Conservation (phyloP, 169 alveolate species). For the Cytauxzoon felis region DNA sequence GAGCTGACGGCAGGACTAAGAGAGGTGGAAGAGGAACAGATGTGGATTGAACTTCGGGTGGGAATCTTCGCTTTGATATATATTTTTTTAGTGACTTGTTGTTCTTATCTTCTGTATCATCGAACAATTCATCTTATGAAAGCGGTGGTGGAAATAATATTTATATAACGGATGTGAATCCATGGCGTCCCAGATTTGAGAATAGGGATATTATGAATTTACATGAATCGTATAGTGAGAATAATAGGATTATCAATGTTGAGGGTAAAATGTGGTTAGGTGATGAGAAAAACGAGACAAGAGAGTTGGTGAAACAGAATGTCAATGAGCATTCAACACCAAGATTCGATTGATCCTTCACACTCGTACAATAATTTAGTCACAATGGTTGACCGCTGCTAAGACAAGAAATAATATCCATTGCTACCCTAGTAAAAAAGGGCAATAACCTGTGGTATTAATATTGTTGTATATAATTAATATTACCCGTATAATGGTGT, state of each 20-base stretch:
- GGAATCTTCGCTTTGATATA: no score
- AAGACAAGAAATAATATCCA: conserved; percentile 8
- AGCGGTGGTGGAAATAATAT: neutral
- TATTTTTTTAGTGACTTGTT: conserved; percentile 7
- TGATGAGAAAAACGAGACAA: neutral
- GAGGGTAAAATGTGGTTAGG: conserved; percentile 61
- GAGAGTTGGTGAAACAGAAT: conserved; percentile 3
- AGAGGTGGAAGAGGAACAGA: no score
- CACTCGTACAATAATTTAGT: no score
- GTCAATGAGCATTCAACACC: conserved; percentile 20
- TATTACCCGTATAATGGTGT: conserved; percentile 19
- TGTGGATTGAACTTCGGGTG: no score
- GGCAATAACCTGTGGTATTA: conserved; percentile 12
- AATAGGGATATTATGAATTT: neutral
- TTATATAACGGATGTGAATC: neutral
- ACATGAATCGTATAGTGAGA: neutral
- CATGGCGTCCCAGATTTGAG: conserved; percentile 12
- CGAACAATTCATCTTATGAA: neutral
- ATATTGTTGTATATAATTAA: neutral
- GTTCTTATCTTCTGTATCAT: neutral
- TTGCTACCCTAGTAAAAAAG: neutral
- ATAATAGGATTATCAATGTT: conserved; percentile 13
- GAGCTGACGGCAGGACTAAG: no score
- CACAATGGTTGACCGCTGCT: conserved; percentile 13
- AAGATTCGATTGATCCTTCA: conserved; percentile 15